phyloP scores from a whole-genome alignment of 225 moss, liverwort and hornwort species.

The Physcomitrium patens region DNA sequence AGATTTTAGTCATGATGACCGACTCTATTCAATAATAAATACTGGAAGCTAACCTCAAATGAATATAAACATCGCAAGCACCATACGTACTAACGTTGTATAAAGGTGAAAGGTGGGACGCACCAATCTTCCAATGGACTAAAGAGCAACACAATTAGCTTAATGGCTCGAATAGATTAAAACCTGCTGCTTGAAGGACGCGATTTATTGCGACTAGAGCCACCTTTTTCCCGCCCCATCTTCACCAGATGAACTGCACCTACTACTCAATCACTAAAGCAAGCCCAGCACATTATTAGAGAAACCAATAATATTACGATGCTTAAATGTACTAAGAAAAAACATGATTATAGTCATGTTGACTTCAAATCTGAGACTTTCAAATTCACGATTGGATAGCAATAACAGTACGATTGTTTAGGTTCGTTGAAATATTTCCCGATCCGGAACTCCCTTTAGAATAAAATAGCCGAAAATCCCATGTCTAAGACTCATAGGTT shows the following conservation, averaged over 20 bases:
- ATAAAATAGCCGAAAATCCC: constrained; percentile 5
- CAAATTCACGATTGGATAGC: too few relatives aligned
- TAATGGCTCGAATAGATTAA: background rate
- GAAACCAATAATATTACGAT: background rate
- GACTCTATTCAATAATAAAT: too few relatives aligned
- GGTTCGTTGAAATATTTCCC: background rate
- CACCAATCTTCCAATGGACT: background rate
- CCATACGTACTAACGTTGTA: background rate
- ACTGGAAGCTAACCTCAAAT: too few relatives aligned
- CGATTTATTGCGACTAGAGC: constrained; percentile 64
- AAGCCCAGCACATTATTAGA: constrained; percentile 7
- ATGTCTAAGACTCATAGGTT: background rate
- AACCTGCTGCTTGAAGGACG: constrained; percentile 96
- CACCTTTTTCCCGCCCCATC: constrained; percentile 86
- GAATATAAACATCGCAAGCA: background rate
- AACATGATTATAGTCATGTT: background rate
- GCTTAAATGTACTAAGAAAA: background rate
- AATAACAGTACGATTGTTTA: background rate
- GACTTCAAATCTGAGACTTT: too few relatives aligned
- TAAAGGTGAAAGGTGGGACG: background rate
- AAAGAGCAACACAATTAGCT: background rate
- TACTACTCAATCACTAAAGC: constrained; percentile 18
- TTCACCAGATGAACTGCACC: constrained; percentile 41
- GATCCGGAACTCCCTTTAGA: background rate
- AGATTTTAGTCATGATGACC: too few relatives aligned